Evolutionary conservation across 2,329 filamentous ascomycete species (phyloP), one percentile per base, ranked within the genome.

Genomic region (Paecilomyces variotii): DNA sequence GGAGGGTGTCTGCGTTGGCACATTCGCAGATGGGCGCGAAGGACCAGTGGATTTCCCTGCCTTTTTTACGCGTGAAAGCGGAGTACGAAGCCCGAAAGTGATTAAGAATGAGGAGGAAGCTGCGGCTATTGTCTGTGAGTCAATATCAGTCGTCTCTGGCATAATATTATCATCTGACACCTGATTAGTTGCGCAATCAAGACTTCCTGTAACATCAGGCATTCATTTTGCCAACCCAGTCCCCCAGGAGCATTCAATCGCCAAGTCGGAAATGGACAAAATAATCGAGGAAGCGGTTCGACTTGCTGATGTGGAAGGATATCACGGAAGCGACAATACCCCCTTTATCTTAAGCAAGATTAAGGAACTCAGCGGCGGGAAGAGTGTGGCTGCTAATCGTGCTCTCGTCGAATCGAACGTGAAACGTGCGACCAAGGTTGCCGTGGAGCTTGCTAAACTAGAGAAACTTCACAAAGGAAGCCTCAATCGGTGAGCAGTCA

Each of bases 21-120:
- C 94, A 2, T 99, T 97, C 77, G 87, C 91, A 26, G 90, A 96
- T 73, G 90, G 89, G 0, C 83, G 90, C 39, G 75, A 77, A 27
- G 88, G 86, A 1, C 76, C 82, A 4, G 83, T 97, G 49, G 88
- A 96, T 67, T 94, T 97, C 67, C 94, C 94, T 0, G 91, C 90
- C 0, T 99, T 99, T 74, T 99, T 90, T 83, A 90, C 89, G 0
- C 81, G 93, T 49, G 90, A 97, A 50, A 97, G 92, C 72, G 90
- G 91, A 11, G 77, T 88, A 56, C 85, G 80, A 72, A 96, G 91
- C 69, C 93, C 93, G 0, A 83, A 84, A 25, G 84, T 89, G 1
- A 83, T 97, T 50, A 76, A 85, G 56, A 82, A 87, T 63, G 90
- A 95, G 70, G 80, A 80, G 57, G 89, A 97, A 70, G 94, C 94